Evolutionary conservation across 169 alveolate species (phyloP).

Genomic region (Plasmodium vivax): DNA sequence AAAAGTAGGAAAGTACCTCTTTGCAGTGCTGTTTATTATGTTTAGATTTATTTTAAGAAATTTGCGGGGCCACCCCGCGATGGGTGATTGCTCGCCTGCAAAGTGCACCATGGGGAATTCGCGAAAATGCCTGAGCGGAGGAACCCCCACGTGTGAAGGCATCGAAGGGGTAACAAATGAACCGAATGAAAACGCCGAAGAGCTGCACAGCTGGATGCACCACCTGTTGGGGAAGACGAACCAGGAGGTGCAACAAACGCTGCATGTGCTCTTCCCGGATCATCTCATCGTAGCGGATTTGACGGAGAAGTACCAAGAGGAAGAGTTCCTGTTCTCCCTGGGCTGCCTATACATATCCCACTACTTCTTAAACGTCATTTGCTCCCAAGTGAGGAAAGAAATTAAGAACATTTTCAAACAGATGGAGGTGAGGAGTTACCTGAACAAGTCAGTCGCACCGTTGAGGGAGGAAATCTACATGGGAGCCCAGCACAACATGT

Average conservation of each 20-base stretch:
- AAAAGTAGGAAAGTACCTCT: constrained; percentile 11
- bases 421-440: constrained; percentile 2
- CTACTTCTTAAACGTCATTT: constrained; percentile 43
- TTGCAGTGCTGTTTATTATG: constrained; percentile 20
- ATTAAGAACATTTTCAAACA: constrained; percentile 58
- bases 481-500: constrained; percentile 45
- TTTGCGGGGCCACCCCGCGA: background rate
- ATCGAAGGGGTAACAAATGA: background rate
- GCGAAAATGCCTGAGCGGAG: background rate
- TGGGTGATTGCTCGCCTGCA: background rate
- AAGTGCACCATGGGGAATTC: background rate
- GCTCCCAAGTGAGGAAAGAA: constrained; percentile 49
- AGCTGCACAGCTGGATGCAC: background rate
- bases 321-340: constrained; percentile 19
- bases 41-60: constrained; percentile 14
- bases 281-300: background rate
- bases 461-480: constrained; percentile 43
- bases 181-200: background rate
- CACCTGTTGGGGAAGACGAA: background rate
- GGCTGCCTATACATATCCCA: constrained; percentile 63
- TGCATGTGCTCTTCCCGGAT: constrained; percentile 30
- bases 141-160: background rate
- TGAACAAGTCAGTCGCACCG: background rate
- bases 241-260: background rate
- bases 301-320: constrained; percentile 14